Base-by-base conservation (phyloP, 306 rosid genomes). In the Vachellia collinsii region DNA sequence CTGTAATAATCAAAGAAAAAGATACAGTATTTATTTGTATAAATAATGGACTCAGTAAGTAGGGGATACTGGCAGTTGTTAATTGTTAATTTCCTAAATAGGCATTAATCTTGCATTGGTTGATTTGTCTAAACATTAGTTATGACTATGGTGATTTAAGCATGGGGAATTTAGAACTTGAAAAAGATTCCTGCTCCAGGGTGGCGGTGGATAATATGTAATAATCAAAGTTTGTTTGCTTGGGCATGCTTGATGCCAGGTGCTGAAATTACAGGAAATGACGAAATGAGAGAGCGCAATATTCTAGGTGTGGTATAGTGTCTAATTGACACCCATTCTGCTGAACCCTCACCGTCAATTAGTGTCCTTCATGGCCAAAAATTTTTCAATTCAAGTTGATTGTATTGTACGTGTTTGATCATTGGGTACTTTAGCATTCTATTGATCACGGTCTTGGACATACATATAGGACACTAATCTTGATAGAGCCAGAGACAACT, bases 401-500 rank as follows among this genome's bases (percentile, higher is more conserved):
- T 77, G 37, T 65, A 39, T 48, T 68, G n/a, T 38, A 29, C 11
- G 7, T 46, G 34, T 79, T 85, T 85, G 78, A 58, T 70, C 56
- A 77, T 50, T 79, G 62, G 51, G 53, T 50, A 67, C 44, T 67
- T 51, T 50, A 41, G 53, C 69, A 42, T 23, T 72, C 66, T 76
- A 77, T 70, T 80, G 68, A 83, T 86, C 72, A 23, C 77, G 34
- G 59, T 44, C 73, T 71, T 59, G 61, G 75, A 20, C 50, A 22
- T 65, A 64, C 78, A 39, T 59, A 44, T 72, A 96, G 99, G 97
- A 87, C 69, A 67, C 64, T 7, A 94, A 87, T 82, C 82, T 81
- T 48, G 94, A 89, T 53, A 80, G 89, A 75, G 86, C 80, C 73
- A 86, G 88, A 75, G 94, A 93, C 70, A 76, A 92, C 82, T 92